phyloP scores from a whole-genome alignment of 2,329 filamentous ascomycete species.

The Trichocomaceae sp. region DNA sequence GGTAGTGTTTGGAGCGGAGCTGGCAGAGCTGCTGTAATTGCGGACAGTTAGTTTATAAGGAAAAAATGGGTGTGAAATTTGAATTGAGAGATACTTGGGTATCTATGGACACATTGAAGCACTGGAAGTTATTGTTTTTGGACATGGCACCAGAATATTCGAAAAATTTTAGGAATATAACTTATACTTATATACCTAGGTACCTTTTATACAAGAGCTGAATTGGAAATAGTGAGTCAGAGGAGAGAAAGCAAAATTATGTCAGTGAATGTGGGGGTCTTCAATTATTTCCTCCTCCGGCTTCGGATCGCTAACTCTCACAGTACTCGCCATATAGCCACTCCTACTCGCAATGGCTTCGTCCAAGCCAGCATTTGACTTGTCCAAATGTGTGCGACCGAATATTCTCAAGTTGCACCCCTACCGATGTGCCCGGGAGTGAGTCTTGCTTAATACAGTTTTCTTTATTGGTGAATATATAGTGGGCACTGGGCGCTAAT shows the following conservation, averaged over 20 bases:
- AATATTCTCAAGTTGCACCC: constrained; percentile 72
- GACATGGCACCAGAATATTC: background rate
- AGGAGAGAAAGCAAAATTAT: background rate
- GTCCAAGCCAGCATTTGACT: constrained; percentile 55
- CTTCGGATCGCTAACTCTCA: background rate
- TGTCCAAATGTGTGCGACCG: constrained; percentile 65
- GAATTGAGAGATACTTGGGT: background rate
- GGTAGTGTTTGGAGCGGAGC: background rate
- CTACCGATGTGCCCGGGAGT: constrained; percentile 78
- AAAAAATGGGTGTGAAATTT: background rate
- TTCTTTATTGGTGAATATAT: constrained; percentile 1
- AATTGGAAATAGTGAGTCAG: constrained; percentile 1
- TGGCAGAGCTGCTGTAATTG: background rate
- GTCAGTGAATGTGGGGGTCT: constrained; percentile 1
- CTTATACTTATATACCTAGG: background rate
- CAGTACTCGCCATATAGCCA: background rate
- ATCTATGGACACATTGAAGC: no score
- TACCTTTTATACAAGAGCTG: background rate
- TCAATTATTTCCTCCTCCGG: background rate
- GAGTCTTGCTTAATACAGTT: constrained; percentile 31
- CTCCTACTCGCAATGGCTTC: constrained; percentile 28
- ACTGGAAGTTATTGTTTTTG: background rate
- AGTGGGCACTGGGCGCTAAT: background rate
- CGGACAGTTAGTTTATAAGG: background rate
- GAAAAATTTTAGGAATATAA: background rate